Evolutionary conservation across 805 yeast species (phyloP), one percentile per base, ranked within the genome.

Genomic region (Candida sonorensis): DNA sequence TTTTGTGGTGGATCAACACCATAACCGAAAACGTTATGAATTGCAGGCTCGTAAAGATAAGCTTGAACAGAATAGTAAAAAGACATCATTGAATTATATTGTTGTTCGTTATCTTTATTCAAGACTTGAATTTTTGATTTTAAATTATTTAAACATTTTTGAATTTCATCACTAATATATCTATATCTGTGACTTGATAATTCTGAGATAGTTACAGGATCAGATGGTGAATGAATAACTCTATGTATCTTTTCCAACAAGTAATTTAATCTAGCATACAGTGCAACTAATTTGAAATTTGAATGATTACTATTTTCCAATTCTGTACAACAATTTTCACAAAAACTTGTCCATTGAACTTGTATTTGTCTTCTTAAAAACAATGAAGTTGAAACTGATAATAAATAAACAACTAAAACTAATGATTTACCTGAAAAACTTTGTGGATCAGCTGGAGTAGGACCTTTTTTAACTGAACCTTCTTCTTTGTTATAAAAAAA

Each of bases 11-110:
- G 6, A 14, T 31, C 12, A 23, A 30, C 26, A 7, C 38, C 39
- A 14, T 35, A 33, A 8, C 43, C 45, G 27, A 42, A 41, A 11
- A 43, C 20, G 21, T 32, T 35, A 17, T 45, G 51, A 7, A 47
- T 20, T 4, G 50, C 41, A 2, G 81, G 82, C 48, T 79, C 84
- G 45, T 75, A 72, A 11, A 79, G 53, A 48, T 74, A 77, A 0
- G 84, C 84, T 47, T 77, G 80, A 16, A 77, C 77, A 1, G 83
- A 72, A 45, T 69, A 73, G 45, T 63, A 71, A 51, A 67, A 77
- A 3, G 79, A 64, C 51, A 69, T 51, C 25, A 65, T 48, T 4
- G 46, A 29, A 31, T 50, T 42, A 23, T 64, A 61, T 36, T 63
- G 64, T 22, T 69, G 64, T 14, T 57, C 55, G 23, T 46, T 46